Evolutionary conservation across 306 rosid genomes (phyloP), one percentile per base, ranked within the genome.

Genomic region (Betula pendula): DNA sequence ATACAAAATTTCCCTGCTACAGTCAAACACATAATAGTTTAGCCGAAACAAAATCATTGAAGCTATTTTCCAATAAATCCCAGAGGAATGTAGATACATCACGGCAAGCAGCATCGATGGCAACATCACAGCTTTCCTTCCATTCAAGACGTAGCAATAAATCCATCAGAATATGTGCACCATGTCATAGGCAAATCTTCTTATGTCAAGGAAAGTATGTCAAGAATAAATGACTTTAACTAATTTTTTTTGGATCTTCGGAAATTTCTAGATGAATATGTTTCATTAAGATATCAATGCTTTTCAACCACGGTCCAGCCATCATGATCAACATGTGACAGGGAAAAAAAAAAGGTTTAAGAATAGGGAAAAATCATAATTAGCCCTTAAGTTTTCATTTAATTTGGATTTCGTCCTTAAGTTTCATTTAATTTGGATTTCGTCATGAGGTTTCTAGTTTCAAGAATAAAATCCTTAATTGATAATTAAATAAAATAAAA

Each of bases 161-260:
- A 19, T 55, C 76, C 66, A 77, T 89, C 97, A 90, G 81, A 95
- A 95, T 84, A 95, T 90, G 77, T 92, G 97, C 83, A 87, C 96
- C 72, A 95, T 89, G 84, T 95, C 98, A 80, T 92, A 92, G 45
- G 98, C 96, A 74, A 92, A 95, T 68, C 98, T 91, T 77, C 67
- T 76, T 58, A 79, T 75, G 96, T 90, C 77, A 90, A 89, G 76
- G 86, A 88, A 79, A 35, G 45, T 11, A 70, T 11, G 47, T 55
- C 24, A 62, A 9, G 70, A 38, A 38, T 38, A 19, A 19, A 66
- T 19, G 16, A 38, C 27, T 38, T 66, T 16, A 47, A 52, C 77
- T 56, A n/a, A 15, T 29, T 40, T 22, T 16, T 15, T 60, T 49
- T n/a, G 48, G 17, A 45, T 50, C 40, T 31, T 13, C n/a, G 22